Base-by-base conservation (phyloP, 768 basidiomycete species). In the Mycena galopus region DNA sequence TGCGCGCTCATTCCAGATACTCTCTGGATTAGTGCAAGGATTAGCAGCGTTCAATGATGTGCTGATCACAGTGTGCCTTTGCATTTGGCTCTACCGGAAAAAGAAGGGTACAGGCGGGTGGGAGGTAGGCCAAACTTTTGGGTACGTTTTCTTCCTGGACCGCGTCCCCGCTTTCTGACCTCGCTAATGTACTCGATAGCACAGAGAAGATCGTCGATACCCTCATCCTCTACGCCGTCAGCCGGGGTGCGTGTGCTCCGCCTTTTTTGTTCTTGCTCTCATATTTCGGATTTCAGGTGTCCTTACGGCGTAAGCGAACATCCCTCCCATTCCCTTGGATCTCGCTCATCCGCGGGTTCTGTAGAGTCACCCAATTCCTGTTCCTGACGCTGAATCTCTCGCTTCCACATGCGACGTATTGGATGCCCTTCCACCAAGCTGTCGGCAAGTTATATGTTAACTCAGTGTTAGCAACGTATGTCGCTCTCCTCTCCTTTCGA, bases 391-490 rank as follows among this genome's bases (percentile, higher is more conserved):
- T 69, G 2, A 68, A 69, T 14, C 72, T 73, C 47, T 32, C 61
- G 9, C 58, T 64, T 39, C 67, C 72, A n/a, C 61, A 69, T 57
- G 72, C 53, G 39, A 68, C 66, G 29, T 73, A 73, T 57, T 68
- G 66, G 72, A 53, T 69, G 61, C 72, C 72, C 5, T 73, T 62
- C 37, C 72, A 73, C 57, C 72, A 73, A 33, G 67, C 63, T 19
- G 72, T 73, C 23, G 72, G 72, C 35, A 73, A 73, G 33, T 57
- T 73, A 11, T 73, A 73, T 39, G 72, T 73, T 19, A 73, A 73
- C 67, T 73, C 72, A 8, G 72, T 73, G 14, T 64, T 64, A 29
- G 72, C 72, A 19, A 68, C 67, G 67, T 69, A 25, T 4, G 70
- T 56, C 0, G n/a, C 7, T 33, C 19, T 17, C 21, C 58, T 50